Evolutionary conservation across 208 protist genomes (phyloP).

Genomic region (Acanthamoeba sp.): DNA sequence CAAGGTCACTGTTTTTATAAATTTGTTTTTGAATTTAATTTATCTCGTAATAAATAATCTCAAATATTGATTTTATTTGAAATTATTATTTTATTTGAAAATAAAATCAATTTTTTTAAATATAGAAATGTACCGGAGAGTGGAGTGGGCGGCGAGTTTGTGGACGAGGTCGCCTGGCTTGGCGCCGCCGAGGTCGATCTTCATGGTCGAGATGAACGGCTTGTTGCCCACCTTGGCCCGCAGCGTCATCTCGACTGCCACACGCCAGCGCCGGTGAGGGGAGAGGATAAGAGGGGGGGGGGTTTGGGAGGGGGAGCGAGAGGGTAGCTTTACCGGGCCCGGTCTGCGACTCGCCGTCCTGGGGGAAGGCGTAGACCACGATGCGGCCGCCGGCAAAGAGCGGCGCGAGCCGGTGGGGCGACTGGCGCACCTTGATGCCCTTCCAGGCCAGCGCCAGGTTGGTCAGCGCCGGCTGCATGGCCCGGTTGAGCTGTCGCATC

Average conservation of each 20-base stretch:
- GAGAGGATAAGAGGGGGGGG: too few relatives aligned
- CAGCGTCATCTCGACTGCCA: not conserved
- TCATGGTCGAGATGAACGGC: not conserved
- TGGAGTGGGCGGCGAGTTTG: too few relatives aligned
- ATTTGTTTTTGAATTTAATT: too few relatives aligned
- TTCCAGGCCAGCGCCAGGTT: constrained; percentile 76
- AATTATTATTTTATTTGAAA: too few relatives aligned
- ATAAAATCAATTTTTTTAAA: too few relatives aligned
- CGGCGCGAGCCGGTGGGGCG: not conserved
- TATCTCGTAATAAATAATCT: too few relatives aligned
- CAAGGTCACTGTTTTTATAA: too few relatives aligned
- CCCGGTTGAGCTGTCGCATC: constrained; percentile 72
- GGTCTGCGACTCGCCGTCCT: not conserved
- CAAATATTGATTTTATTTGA: too few relatives aligned
- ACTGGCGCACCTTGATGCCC: constrained; percentile 1
- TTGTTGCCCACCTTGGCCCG: constrained; percentile 34
- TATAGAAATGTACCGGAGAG: too few relatives aligned
- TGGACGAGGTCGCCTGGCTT: too few relatives aligned
- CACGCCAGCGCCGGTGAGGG: not conserved
- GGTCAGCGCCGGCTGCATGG: constrained; percentile 77
- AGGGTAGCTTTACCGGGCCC: not conserved
- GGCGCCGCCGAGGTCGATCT: not conserved
- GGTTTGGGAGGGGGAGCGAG: not conserved
- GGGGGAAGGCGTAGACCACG: constrained; percentile 8
- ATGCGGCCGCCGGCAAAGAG: constrained; percentile 17